Percentiles rank a stretch among this genome's conserved stretches.
Conservation (phyloP, 1,139 yeast species). For the Entelexis sorbosivorans region DNA sequence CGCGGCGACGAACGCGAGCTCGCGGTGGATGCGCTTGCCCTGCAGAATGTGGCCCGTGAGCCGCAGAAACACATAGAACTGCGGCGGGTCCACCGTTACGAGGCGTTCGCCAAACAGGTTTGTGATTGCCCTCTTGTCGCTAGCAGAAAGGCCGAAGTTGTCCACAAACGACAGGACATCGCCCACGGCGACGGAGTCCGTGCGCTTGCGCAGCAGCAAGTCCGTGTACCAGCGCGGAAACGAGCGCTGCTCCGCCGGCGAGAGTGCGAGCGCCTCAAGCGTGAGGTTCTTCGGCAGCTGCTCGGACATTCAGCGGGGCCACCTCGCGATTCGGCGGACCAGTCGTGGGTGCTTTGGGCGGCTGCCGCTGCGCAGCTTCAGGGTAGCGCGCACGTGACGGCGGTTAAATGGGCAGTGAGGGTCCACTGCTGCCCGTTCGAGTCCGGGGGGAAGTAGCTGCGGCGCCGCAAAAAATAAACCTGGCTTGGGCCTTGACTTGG, state of each 20-base stretch:
- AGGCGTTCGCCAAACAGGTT: conserved; percentile 28
- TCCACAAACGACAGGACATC: conserved; percentile 33
- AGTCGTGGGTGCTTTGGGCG: background rate
- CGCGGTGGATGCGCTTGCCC: conserved; percentile 27
- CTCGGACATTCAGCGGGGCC: conserved; percentile 12
- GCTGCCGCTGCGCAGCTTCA: background rate
- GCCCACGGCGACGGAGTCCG: conserved; percentile 30
- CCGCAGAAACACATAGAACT: conserved; percentile 34
- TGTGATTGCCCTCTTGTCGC: conserved; percentile 28
- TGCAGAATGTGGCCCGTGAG: conserved; percentile 32
- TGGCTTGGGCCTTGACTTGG: no score
- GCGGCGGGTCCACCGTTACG: conserved; percentile 33
- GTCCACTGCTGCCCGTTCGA: no score
- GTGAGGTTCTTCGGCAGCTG: conserved; percentile 20
- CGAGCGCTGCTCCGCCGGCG: conserved; percentile 33
- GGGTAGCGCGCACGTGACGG: background rate
- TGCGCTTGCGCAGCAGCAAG: conserved; percentile 32
- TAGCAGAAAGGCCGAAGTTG: conserved; percentile 33
- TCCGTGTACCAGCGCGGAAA: conserved; percentile 39
- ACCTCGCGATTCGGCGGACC: background rate
- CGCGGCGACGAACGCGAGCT: conserved; percentile 29
- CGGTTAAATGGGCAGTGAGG: background rate
- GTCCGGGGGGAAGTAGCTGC: no score
- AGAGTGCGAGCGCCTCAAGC: conserved; percentile 30
- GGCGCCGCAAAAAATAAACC: no score